Conservation (phyloP, 768 basidiomycete genomes). For the Amanita exitialis region DNA sequence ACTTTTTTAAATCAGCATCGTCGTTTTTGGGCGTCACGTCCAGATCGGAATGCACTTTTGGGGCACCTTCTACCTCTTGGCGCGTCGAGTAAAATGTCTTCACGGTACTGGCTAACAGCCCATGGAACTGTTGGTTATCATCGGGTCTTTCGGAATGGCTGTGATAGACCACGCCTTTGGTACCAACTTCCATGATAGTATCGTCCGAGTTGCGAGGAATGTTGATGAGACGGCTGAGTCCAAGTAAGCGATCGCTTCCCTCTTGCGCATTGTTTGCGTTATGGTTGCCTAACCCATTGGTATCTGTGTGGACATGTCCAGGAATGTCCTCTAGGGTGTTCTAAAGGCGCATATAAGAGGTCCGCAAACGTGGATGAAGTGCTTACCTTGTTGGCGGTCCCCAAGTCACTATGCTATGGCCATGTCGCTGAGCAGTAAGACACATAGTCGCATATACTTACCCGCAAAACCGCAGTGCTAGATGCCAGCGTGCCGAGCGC, state of each 20-base stretch:
- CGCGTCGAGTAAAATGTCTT: too few species aligned
- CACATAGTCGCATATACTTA: background rate
- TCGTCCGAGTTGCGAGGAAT: background rate
- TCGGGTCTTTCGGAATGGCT: background rate
- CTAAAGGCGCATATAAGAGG: slow-evolving; percentile 1
- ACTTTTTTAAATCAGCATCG: background rate
- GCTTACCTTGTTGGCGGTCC: background rate
- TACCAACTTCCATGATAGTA: background rate
- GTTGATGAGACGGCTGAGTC: background rate
- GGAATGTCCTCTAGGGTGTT: background rate
- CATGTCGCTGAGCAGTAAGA: background rate
- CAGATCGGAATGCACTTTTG: too few species aligned
- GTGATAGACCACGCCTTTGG: background rate
- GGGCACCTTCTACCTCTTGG: too few species aligned
- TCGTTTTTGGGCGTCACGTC: background rate
- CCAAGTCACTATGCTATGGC: background rate
- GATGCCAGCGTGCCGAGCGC: background rate
- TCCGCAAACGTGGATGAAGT: background rate
- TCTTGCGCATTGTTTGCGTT: background rate
- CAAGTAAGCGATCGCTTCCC: background rate
- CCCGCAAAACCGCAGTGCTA: background rate
- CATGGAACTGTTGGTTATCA: too few species aligned
- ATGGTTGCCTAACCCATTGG: background rate
- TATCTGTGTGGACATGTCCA: background rate
- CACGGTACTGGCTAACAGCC: too few species aligned